Base-by-base conservation (phyloP, 2,329 filamentous ascomycete species). In the Epichloe festucae region DNA sequence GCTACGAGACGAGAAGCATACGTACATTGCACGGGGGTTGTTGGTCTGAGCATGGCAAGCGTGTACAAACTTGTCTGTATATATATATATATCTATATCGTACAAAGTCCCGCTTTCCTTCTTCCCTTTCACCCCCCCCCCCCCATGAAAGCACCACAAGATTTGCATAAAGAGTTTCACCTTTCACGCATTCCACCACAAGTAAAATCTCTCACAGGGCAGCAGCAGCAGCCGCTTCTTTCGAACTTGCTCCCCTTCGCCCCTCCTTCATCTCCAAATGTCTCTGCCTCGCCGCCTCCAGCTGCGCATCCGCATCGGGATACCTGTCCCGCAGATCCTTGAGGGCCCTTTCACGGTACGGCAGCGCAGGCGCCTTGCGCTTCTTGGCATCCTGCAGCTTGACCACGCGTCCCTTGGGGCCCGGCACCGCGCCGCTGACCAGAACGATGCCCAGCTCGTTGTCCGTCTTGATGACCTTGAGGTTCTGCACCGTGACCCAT, bases 341-440 rank as follows among this genome's bases (percentile, higher is more conserved):
- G 56, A 69, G 65, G 52, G 71, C 67, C 65, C 73, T 73, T 55
- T 74, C 70, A 14, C 75, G 67, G 58, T 75, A 72, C 31, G 72
- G 73, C 60, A 70, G 60, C 11, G 70, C 66, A n/a, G 75, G 77
- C 5, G 75, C 72, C 54, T 73, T 73, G 74, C 94, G 93, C 78
- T 94, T 94, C 67, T 93, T 79, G 14, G 93, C 87, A 69, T 98
- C 93, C 65, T 94, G 85, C 52, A 98, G 75, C 70, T 84, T 82
- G 55, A 98, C 86, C 52, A 90, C 71, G 57, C 86, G 83, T 54
- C 89, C 86, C 71, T 95, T 94, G 53, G 91, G 91, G 0, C 93
- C 93, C 36, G 86, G 86, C 42, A 98, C 84, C 57, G 82, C 79
- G 34, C 91, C 93, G 70, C 86, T 88, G 57, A 98, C 83, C 50